Evolutionary conservation across 169 alveolate genomes (phyloP).

Genomic region (Plasmodium cynomolgi): DNA sequence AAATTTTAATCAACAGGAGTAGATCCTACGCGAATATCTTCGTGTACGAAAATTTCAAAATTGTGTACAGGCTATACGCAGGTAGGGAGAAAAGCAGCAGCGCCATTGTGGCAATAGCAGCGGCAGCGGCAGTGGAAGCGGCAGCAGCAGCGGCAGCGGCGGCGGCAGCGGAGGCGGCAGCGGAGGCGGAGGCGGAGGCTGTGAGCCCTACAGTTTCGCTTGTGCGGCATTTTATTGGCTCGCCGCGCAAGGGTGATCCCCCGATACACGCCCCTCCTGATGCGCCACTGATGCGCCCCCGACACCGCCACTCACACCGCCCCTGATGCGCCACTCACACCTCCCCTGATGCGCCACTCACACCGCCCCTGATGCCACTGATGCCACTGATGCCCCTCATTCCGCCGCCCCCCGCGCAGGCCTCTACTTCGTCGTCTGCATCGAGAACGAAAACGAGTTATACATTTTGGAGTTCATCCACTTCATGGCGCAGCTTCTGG

Average conservation of each 20-base stretch:
- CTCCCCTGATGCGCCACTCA: neutral
- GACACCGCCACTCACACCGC: no score
- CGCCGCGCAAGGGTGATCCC: neutral
- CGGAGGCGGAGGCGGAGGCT: no score
- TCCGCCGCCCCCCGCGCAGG: constrained; percentile 38
- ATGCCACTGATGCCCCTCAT: neutral
- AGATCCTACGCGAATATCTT: constrained; percentile 90
- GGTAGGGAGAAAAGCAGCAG: neutral
- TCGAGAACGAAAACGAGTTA: constrained; percentile 93
- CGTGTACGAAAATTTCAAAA: constrained; percentile 90
- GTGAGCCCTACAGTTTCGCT: neutral
- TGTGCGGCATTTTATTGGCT: neutral
- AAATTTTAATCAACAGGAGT: constrained; percentile 87
- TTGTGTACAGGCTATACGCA: constrained; percentile 93
- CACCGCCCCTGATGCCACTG: neutral
- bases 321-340: no score
- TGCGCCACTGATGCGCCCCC: no score
- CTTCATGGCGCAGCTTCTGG: constrained; percentile 92
- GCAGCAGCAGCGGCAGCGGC: no score
- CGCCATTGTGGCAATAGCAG: neutral
- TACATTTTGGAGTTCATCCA: constrained; percentile 90
- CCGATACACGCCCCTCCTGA: no score
- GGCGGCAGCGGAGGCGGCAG: no score
- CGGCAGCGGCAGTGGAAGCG: neutral
- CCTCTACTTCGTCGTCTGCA: constrained; percentile 91